phyloP scores from a whole-genome alignment of 768 basidiomycete species.

The Leccinellum luteum region DNA sequence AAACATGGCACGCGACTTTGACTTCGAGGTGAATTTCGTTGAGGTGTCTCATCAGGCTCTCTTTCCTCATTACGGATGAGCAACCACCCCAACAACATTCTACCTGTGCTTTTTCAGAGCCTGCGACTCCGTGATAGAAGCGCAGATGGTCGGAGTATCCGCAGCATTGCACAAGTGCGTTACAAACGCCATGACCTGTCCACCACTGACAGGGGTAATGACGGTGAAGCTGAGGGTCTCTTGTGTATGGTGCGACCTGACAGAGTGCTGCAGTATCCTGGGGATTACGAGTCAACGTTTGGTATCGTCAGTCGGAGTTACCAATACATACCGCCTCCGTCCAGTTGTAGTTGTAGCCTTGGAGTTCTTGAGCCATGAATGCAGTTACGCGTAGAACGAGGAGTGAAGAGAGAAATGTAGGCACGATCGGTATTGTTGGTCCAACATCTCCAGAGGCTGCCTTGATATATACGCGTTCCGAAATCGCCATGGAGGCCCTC shows the following conservation, averaged over 20 bases:
- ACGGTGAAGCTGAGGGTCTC: conserved; percentile 1
- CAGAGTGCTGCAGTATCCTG: conserved; percentile 10
- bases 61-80: conserved; percentile 20
- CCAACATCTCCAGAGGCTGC: not conserved
- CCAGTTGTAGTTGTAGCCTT: conserved; percentile 3
- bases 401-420: not conserved
- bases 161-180: not conserved
- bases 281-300: conserved; percentile 1
- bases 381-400: not conserved
- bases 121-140: conserved; percentile 16
- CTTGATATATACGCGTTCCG: conserved; percentile 18
- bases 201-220: conserved; percentile 21
- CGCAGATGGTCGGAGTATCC: conserved; percentile 25
- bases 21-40: conserved; percentile 24
- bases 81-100: conserved; percentile 23
- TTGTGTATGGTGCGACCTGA: not conserved
- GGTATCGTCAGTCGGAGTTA: not conserved
- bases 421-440: conserved; percentile 6
- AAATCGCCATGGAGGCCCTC: conserved; percentile 18
- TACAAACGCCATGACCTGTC: not conserved
- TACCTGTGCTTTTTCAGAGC: conserved; percentile 8
- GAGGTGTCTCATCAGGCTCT: conserved; percentile 28
- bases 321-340: conserved; percentile 4
- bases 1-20: conserved; percentile 13
- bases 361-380: conserved; percentile 1